Base-by-base conservation (phyloP, 352 stramenopile genomes). In the Globisporangium iwayamae region DNA sequence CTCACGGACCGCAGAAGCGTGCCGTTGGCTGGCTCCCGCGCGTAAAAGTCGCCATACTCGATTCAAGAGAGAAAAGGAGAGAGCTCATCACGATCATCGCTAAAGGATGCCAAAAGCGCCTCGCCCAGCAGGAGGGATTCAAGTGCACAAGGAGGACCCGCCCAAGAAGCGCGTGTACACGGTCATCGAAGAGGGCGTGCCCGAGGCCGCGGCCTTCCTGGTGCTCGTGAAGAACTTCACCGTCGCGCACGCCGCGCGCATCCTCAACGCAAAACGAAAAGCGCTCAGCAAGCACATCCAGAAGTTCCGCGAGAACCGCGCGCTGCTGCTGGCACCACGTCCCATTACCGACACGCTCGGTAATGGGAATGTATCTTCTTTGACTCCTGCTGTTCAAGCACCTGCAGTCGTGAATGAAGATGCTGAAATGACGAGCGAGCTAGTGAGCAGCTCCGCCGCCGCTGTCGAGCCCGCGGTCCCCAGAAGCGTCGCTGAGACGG, bases 251-350 rank as follows among this genome's bases (percentile, higher is more conserved):
- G 56, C 50, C 32, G 56, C 56, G 18, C 47, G 47, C 43, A 63
- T 63, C 20, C 47, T 63, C 18, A 43, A 63, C 56, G 56, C 43
- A n/a, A 51, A 63, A 45, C 47, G 56, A 11, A 63, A 51, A 11
- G 48, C 56, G 43, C 48, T 63, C 6, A 63, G 56, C 43, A 51
- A 52, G 43, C 56, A 52, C 56, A 34, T 63, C 30, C 48, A 63
- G 43, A 63, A 63, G 43, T 55, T 63, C 56, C 56, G 56, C 43
- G 56, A 63, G 4, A 53, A 63, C 51, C n/a, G 51, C 28, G 32
- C 28, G 30, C 51, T 25, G 30, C 30, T 56, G 16, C 51, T 18
- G 6, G 51, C 16, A 28, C 18, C 20, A 30, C 16, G 51, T 41
- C 51, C 14, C 13, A 14, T 48, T 11, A 22, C 11, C 13, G 43